These are phyloP conservation scores for Cucurbita ficifolia DNA, from an alignment of 306 rosid species.

Conservation along the genomic window DNA sequence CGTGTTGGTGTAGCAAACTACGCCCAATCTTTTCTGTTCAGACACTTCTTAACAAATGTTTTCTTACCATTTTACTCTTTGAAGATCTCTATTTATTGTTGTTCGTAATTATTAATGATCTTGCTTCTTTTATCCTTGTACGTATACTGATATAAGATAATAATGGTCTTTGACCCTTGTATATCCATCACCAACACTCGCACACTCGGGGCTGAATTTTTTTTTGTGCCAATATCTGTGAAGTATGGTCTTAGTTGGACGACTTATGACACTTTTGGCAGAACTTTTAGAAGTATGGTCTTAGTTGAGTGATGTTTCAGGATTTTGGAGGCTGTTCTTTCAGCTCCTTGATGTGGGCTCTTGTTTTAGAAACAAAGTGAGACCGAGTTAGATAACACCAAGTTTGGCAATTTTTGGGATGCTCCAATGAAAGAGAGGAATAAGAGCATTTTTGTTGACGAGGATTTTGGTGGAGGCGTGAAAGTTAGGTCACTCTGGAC, in stretches of 20 bases:
- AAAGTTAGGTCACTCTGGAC: background rate
- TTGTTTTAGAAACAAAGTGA: background rate
- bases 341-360: background rate
- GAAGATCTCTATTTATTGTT: background rate
- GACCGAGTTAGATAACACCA: background rate
- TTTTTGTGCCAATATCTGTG: background rate
- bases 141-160: background rate
- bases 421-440: background rate
- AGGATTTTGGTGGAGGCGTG: background rate
- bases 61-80: background rate
- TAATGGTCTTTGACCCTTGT: background rate
- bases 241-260: background rate
- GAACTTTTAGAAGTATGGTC: background rate
- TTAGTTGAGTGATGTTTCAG: background rate
- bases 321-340: background rate
- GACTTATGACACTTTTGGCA: background rate
- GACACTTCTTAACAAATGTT: background rate
- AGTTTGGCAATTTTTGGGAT: background rate
- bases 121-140: background rate
- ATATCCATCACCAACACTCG: background rate
- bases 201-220: background rate
- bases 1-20: background rate
- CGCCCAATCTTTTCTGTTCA: background rate
- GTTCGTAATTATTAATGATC: background rate
- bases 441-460: background rate